A percentile compares a stretch with the other conserved stretches of the same genome.
Conservation (phyloP, 805 yeast genomes). For the Candida glaebosa region DNA sequence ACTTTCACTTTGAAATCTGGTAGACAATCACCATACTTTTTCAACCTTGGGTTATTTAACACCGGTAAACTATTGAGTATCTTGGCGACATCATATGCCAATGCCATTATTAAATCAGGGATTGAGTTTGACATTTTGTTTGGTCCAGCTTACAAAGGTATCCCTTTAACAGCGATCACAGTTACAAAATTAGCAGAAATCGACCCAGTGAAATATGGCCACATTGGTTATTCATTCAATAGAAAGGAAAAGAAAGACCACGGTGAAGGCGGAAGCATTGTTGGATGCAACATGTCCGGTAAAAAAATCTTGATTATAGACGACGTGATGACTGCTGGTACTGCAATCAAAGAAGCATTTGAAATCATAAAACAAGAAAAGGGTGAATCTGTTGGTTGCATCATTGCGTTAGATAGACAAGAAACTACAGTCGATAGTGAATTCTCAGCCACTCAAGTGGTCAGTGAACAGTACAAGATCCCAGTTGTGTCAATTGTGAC, state of each 20-base stretch:
- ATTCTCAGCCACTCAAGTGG: slow-evolving; percentile 78
- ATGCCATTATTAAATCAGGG: slow-evolving; percentile 76
- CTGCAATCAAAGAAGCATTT: slow-evolving; percentile 94
- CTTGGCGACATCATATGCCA: slow-evolving; percentile 85
- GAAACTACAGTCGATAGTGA: slow-evolving; percentile 72
- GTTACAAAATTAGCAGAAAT: slow-evolving; percentile 89
- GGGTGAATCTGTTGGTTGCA: slow-evolving; percentile 78
- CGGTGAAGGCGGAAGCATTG: slow-evolving; percentile 96
- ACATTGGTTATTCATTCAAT: slow-evolving; percentile 87
- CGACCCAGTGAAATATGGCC: slow-evolving; percentile 71
- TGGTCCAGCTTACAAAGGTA: slow-evolving; percentile 98
- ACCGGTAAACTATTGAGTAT: slow-evolving; percentile 76
- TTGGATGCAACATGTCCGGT: slow-evolving; percentile 72
- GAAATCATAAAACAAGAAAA: slow-evolving; percentile 64
- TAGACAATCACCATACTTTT: slow-evolving; percentile 91
- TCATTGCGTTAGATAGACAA: slow-evolving; percentile 93
- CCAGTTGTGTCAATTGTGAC: slow-evolving; percentile 83
- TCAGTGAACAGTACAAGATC: slow-evolving; percentile 64
- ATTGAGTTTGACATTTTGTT: slow-evolving; percentile 85
- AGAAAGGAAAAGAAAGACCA: slow-evolving; percentile 96
- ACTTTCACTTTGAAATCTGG: slow-evolving; percentile 88
- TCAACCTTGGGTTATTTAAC: slow-evolving; percentile 87
- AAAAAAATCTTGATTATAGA: slow-evolving; percentile 84
- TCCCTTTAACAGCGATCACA: slow-evolving; percentile 90
- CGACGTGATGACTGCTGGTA: slow-evolving; percentile 98